phyloP scores from a whole-genome alignment of 2,329 filamentous ascomycete species.

The Pseudomassariella vexata region DNA sequence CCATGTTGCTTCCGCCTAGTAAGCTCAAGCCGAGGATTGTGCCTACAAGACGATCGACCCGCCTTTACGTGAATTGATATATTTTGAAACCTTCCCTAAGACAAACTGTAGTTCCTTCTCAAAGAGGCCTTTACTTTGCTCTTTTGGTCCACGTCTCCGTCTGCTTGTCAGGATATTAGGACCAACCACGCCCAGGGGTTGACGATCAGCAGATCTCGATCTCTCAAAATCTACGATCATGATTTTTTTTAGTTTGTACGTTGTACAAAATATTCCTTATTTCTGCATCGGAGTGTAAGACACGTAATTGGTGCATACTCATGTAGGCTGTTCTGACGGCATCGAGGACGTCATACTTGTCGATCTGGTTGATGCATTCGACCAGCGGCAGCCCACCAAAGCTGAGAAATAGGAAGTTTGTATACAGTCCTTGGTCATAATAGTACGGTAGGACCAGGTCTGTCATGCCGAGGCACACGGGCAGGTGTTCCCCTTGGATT shows the following conservation, averaged over 20 bases:
- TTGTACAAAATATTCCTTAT: background rate
- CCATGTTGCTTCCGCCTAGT: too few species aligned
- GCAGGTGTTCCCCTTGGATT: constrained; percentile 27
- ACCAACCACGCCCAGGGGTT: too few species aligned
- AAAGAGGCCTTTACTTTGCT: too few species aligned
- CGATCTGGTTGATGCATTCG: background rate
- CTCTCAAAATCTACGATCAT: background rate
- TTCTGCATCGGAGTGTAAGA: background rate
- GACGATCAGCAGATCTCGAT: background rate
- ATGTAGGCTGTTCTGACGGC: background rate
- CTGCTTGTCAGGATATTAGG: too few species aligned
- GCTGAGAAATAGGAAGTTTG: constrained; percentile 28
- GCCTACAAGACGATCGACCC: too few species aligned
- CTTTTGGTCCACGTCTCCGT: background rate
- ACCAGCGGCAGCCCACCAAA: constrained; percentile 21
- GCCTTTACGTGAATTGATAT: too few species aligned
- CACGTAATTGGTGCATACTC: background rate
- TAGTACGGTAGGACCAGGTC: constrained; percentile 24
- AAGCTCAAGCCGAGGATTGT: too few species aligned
- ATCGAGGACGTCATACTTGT: background rate
- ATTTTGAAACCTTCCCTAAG: too few species aligned
- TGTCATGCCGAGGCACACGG: constrained; percentile 27
- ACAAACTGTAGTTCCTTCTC: too few species aligned
- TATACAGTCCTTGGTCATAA: constrained; percentile 21
- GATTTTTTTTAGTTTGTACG: background rate